Evolutionary conservation across 768 basidiomycete genomes (phyloP).

Genomic region (Fomitopsis serialis): DNA sequence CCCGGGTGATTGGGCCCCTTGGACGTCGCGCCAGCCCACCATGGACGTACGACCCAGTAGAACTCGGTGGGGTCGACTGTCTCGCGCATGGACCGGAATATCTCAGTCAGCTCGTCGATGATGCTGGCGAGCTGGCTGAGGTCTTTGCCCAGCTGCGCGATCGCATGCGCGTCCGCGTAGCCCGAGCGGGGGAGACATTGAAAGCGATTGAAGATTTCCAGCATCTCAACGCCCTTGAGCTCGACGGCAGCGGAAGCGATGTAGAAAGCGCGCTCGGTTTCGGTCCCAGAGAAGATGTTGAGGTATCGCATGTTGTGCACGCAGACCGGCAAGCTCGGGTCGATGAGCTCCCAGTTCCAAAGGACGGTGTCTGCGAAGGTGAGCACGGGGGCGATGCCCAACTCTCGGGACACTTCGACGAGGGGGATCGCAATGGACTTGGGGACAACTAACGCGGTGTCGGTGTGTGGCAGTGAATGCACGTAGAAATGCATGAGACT

Average conservation of each 20-base stretch:
- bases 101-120: constrained; percentile 68
- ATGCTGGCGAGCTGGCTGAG: constrained; percentile 61
- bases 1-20: constrained; percentile 42
- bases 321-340: constrained; percentile 54
- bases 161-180: constrained; percentile 36
- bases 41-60: constrained; percentile 86
- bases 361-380: constrained; percentile 96
- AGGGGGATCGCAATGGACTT: constrained; percentile 74
- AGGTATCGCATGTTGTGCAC: constrained; percentile 69
- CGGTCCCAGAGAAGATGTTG: constrained; percentile 78
- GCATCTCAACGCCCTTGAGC: constrained; percentile 78
- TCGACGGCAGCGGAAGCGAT: constrained; percentile 79
- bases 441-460: constrained; percentile 54
- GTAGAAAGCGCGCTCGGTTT: constrained; percentile 86
- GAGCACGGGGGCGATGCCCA: constrained; percentile 88
- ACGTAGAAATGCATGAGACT: constrained; percentile 90
- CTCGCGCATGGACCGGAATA: constrained; percentile 64
- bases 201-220: constrained; percentile 86
- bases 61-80: constrained; percentile 82
- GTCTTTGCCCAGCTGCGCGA: constrained; percentile 67
- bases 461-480: constrained; percentile 60
- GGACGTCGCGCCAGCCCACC: constrained; percentile 82
- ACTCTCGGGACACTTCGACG: constrained; percentile 62
- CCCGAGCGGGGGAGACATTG: constrained; percentile 65
- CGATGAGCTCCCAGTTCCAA: constrained; percentile 77